Conservation (phyloP, 805 yeast genomes). For the Blastobotrys mokoenaii region DNA sequence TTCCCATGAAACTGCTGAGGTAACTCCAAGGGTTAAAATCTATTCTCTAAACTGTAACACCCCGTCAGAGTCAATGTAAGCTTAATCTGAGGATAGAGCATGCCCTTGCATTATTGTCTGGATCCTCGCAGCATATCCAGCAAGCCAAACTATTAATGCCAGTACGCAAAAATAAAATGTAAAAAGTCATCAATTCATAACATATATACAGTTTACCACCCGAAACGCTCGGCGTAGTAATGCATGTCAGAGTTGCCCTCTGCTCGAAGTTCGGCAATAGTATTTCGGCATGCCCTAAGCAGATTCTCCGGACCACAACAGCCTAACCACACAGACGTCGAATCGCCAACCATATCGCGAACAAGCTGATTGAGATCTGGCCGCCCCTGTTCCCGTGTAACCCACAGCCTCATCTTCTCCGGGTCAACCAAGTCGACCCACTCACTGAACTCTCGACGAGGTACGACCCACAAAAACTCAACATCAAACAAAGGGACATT, state of each 20-base stretch:
- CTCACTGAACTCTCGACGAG: conserved; percentile 18
- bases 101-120: no score
- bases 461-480: conserved; percentile 25
- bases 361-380: conserved; percentile 22
- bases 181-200: no score
- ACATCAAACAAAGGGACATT: conserved; percentile 10
- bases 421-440: conserved; percentile 19
- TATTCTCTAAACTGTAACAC: no score
- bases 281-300: conserved; percentile 22
- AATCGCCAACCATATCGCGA: conserved; percentile 13
- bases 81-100: no score
- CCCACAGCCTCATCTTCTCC: conserved; percentile 21
- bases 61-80: no score
- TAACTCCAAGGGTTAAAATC: no score
- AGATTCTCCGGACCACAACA: conserved; percentile 27
- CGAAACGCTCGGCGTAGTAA: conserved; percentile 25
- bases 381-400: conserved; percentile 25
- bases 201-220: no score
- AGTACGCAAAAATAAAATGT: no score
- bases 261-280: conserved; percentile 20
- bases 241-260: conserved; percentile 18
- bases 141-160: no score
- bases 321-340: conserved; percentile 21
- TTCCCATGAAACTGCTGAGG: no score
- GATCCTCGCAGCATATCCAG: no score